A percentile compares a stretch with the other conserved stretches of the same genome.
phyloP scores from a whole-genome alignment of 2,329 filamentous ascomycete genomes.

The Fusarium humuli region DNA sequence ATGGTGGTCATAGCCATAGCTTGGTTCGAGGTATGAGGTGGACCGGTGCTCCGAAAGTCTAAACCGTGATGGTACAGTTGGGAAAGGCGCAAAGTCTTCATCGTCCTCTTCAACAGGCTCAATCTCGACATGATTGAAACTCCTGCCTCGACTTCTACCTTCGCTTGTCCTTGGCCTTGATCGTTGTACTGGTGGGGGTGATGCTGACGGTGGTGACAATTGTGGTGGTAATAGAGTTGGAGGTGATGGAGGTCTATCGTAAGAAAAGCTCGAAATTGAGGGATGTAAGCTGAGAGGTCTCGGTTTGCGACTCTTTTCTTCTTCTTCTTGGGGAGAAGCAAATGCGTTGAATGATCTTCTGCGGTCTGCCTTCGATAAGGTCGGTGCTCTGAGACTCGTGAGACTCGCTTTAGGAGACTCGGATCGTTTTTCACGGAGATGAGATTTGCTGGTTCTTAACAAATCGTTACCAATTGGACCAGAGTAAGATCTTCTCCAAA shows the following conservation, averaged over 20 bases:
- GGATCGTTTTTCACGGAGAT: conserved; percentile 21
- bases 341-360: conserved; percentile 43
- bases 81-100: conserved; percentile 40
- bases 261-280: conserved; percentile 35
- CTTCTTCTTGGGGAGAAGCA: conserved; percentile 20
- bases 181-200: conserved; percentile 33
- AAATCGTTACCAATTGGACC: conserved; percentile 13
- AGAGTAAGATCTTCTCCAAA: conserved; percentile 40
- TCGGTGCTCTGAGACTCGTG: conserved; percentile 4
- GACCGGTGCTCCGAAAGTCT: conserved; percentile 20
- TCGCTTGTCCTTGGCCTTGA: conserved; percentile 38
- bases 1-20: conserved; percentile 1
- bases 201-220: conserved; percentile 1
- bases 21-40: conserved; percentile 16
- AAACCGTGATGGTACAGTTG: conserved; percentile 29
- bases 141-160: conserved; percentile 12
- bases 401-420: conserved; percentile 12
- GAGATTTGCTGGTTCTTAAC: conserved; percentile 4
- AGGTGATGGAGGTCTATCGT: not conserved
- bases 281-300: conserved; percentile 41
- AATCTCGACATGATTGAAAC: conserved; percentile 34
- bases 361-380: conserved; percentile 18
- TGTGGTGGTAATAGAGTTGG: conserved; percentile 25
- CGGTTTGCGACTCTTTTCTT: conserved; percentile 28
- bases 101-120: conserved; percentile 32